Percentiles rank a stretch among this genome's conserved stretches.
Conservation (phyloP, 148 eudicot species). For the Polygonum aviculare region DNA sequence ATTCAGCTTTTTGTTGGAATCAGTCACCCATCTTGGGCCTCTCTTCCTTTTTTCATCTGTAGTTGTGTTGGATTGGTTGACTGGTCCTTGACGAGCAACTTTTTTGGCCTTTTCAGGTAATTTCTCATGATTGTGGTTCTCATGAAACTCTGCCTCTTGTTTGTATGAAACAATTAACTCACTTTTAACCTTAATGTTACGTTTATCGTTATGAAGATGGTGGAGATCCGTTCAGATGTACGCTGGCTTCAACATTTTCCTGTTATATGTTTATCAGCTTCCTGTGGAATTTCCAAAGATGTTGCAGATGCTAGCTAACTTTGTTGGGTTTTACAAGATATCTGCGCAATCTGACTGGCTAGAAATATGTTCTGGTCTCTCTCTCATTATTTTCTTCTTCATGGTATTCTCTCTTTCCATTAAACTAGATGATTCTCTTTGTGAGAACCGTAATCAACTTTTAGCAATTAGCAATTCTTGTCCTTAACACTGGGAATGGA, state of each 20-base stretch:
- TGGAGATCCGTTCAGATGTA: conserved; percentile 87
- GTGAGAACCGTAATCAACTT: neutral
- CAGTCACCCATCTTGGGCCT: conserved; percentile 92
- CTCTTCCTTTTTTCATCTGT: conserved; percentile 79
- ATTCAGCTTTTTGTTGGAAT: conserved; percentile 80
- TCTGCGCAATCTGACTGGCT: conserved; percentile 63
- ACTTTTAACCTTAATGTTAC: neutral
- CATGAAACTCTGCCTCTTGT: neutral
- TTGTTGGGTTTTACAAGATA: conserved; percentile 72
- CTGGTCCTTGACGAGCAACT: conserved; percentile 98
- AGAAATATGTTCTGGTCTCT: conserved; percentile 59
- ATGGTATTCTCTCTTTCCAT: conserved; percentile 41
- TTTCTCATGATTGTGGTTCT: conserved; percentile 7
- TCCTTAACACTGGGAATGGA: neutral
- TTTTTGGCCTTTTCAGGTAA: conserved; percentile 59
- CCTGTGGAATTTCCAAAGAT: conserved; percentile 44
- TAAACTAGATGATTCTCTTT: neutral
- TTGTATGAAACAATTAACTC: neutral
- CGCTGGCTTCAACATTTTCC: conserved; percentile 54
- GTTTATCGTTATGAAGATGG: conserved; percentile 46
- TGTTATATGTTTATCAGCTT: conserved; percentile 83
- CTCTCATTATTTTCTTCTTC: conserved; percentile 62
- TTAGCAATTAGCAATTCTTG: neutral
- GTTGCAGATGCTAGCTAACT: conserved; percentile 34
- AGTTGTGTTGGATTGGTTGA: conserved; percentile 93